Evolutionary conservation across 768 basidiomycete genomes (phyloP).

Genomic region (Coprinellus aureogranulatus): DNA sequence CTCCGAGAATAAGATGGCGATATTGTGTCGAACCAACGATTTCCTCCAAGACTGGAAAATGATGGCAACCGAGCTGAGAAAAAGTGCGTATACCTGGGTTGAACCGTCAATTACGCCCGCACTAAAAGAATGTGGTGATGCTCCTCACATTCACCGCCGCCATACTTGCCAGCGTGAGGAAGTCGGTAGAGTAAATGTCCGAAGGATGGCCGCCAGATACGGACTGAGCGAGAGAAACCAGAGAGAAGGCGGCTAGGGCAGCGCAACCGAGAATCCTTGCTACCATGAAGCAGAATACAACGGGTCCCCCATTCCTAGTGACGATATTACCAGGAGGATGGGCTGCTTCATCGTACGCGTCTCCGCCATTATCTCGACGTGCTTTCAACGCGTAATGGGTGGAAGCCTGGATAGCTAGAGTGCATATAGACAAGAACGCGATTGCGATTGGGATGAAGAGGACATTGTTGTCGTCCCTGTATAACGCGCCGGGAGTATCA

Average conservation of each 20-base stretch:
- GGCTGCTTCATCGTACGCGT: background rate
- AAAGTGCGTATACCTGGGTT: constrained; percentile 12
- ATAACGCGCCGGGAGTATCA: no score
- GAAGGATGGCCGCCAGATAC: background rate
- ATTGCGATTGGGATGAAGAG: background rate
- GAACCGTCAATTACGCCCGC: background rate
- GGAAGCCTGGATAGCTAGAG: background rate
- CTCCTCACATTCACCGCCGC: background rate
- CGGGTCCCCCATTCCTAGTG: background rate
- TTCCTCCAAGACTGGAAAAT: background rate
- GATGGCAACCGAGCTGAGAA: constrained; percentile 5
- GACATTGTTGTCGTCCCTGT: no score
- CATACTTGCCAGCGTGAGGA: background rate
- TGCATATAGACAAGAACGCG: background rate
- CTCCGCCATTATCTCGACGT: background rate
- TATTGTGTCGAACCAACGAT: constrained; percentile 4
- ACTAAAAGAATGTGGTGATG: background rate
- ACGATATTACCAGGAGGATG: background rate
- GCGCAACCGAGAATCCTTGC: background rate
- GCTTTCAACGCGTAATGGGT: background rate
- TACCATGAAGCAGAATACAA: background rate
- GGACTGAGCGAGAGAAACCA: background rate
- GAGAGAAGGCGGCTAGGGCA: background rate
- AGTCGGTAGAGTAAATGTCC: background rate
- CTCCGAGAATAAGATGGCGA: constrained; percentile 32